Evolutionary conservation across 768 basidiomycete species (phyloP).

Genomic region (Kwoniella botswanensis): DNA sequence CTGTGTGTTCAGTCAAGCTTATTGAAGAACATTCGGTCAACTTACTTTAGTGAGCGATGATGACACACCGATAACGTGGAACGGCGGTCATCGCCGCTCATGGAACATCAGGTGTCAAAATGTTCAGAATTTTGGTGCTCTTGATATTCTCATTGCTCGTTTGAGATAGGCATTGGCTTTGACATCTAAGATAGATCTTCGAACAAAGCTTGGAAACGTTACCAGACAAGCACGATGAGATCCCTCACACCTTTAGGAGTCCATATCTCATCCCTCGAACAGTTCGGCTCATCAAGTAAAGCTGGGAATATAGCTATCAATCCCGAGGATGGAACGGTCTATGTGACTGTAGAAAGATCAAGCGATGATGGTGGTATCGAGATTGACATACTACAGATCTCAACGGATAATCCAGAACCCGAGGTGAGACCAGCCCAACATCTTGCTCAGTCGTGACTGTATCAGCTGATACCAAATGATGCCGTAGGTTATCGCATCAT

Average conservation of each 20-base stretch:
- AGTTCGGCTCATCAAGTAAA: constrained; percentile 13
- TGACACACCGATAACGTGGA: background rate
- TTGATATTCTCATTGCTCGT: background rate
- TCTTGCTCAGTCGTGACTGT: background rate
- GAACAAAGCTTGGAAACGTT: background rate
- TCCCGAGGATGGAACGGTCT: constrained; percentile 59
- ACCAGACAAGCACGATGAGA: constrained; percentile 15
- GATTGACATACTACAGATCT: constrained; percentile 62
- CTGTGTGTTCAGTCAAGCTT: no score
- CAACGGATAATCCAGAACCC: constrained; percentile 7
- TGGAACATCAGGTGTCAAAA: background rate
- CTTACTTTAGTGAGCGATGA: background rate
- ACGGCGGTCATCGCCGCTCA: background rate
- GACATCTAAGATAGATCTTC: background rate
- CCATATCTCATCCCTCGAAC: constrained; percentile 5
- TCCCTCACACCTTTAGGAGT: constrained; percentile 28
- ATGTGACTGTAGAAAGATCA: constrained; percentile 65
- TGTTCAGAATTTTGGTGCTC: background rate
- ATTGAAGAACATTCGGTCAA: background rate
- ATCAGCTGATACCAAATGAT: constrained; percentile 6
- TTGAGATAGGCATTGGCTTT: background rate
- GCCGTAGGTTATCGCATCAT: constrained; percentile 36
- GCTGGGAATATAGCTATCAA: constrained; percentile 41
- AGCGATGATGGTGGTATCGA: constrained; percentile 62
- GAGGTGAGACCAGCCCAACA: constrained; percentile 29